Base-by-base conservation (phyloP, 345 rosid genomes). In the Geranium rotundifolium region DNA sequence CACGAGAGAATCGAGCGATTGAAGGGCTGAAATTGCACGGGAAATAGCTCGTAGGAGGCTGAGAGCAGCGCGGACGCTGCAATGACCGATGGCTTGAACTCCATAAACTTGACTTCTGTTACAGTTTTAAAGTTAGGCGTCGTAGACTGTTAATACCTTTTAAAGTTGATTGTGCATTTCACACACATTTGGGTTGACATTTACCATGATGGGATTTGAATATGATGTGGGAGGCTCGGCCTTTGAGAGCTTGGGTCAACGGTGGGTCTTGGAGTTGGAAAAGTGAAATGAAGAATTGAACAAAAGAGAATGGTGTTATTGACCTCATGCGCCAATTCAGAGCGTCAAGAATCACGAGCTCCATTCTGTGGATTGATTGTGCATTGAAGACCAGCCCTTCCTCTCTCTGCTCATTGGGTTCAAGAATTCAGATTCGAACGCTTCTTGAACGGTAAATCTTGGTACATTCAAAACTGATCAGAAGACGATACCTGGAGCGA, bases 321-420 rank as follows among this genome's bases (percentile, higher is more conserved):
- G 89, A 82, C 64, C 93, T 80, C 89, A 82, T 84, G 66, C 89
- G 65, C 93, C 93, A 86, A 57, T 81, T 71, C 66, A 86, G 64
- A 1, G 78, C 82, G 63, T 74, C 84, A 57, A 84, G 83, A 64
- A 86, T 61, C 14, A 84, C 65, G 30, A 75, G 62, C 76, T 86
- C 89, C 89, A 82, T 86, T 8, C 87, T 65, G 19, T 72, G 76
- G 14, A 84, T 58, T 1, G 81, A 71, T 50, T 71, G 77, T 4
- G 72, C 66, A 54, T 84, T 80, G 61, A 81, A 88, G 7, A 76
- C 39, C 31, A 80, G 65, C 31, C 81, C 82, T 58, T 69, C 80
- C 56, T 71, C 79, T 12, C 67, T 79, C 91, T 86, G 60, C 30
- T 49, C 55, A 23, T 13, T 16, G 29, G 29, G 3, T 19, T 59